Evolutionary conservation across 345 rosid species (phyloP).

Genomic region (Jatropha curcas): DNA sequence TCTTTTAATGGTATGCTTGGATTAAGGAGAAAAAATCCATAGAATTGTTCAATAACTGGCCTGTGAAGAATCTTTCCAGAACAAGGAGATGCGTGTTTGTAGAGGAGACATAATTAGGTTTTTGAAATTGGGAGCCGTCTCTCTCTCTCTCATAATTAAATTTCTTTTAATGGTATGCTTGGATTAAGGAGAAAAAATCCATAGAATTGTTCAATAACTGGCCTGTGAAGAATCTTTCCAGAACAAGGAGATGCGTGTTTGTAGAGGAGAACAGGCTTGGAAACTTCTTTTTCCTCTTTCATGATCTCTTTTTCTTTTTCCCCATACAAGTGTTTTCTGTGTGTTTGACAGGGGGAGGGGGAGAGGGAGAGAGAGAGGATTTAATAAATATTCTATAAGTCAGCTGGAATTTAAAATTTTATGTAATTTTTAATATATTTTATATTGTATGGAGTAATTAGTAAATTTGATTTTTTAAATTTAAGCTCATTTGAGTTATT

Average conservation of each 20-base stretch:
- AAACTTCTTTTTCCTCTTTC: neutral
- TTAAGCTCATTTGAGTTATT: too few relatives aligned
- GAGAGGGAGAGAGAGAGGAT: too few relatives aligned
- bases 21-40: neutral
- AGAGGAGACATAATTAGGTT: too few relatives aligned
- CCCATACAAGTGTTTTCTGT: too few relatives aligned
- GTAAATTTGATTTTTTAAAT: too few relatives aligned
- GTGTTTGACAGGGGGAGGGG: too few relatives aligned
- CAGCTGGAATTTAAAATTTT: too few relatives aligned
- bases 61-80: neutral
- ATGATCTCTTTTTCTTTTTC: neutral
- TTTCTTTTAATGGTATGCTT: neutral
- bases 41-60: neutral
- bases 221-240: neutral
- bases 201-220: neutral
- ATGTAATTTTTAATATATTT: too few relatives aligned
- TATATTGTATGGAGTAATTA: too few relatives aligned
- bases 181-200: neutral
- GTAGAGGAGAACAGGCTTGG: neutral
- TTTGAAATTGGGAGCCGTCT: too few relatives aligned
- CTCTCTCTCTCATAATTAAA: too few relatives aligned
- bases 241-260: neutral
- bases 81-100: neutral
- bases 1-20: neutral
- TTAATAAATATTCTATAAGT: too few relatives aligned